Conservation (phyloP, 1,284 basidiomycete genomes). For the Apiotrichum mycotoxinovorans region DNA sequence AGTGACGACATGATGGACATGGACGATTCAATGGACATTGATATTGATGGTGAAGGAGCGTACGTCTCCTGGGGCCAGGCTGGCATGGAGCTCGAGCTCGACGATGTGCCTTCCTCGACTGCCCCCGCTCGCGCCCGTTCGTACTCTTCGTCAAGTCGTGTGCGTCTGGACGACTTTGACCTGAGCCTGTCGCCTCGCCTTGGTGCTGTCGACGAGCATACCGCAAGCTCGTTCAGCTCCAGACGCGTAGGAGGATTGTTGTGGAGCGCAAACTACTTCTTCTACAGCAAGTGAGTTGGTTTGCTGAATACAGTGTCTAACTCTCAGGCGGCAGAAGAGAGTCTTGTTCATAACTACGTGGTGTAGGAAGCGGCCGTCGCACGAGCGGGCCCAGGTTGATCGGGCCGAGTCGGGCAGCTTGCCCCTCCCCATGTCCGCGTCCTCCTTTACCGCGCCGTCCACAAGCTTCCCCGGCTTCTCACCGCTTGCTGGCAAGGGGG, state of each 20-base stretch:
- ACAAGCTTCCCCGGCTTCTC: constrained; percentile 13
- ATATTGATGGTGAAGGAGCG: constrained; percentile 37
- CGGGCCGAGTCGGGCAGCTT: constrained; percentile 20
- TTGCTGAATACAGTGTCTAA: background rate
- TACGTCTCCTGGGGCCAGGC: constrained; percentile 32
- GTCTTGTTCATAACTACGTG: constrained; percentile 90
- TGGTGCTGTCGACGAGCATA: constrained; percentile 42
- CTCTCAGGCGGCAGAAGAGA: constrained; percentile 63
- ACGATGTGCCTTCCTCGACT: constrained; percentile 20
- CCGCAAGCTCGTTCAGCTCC: constrained; percentile 38
- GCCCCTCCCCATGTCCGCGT: constrained; percentile 32
- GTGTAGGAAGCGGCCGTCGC: constrained; percentile 62
- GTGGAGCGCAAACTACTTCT: constrained; percentile 98
- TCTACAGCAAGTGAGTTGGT: constrained; percentile 75
- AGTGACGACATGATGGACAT: constrained; percentile 34
- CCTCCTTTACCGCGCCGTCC: constrained; percentile 29
- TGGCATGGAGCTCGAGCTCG: constrained; percentile 31
- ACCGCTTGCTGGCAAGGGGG: constrained; percentile 8
- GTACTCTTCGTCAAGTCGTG: constrained; percentile 5
- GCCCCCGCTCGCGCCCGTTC: background rate
- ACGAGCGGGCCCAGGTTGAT: constrained; percentile 17
- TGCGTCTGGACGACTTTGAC: constrained; percentile 56
- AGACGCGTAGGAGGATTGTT: constrained; percentile 70
- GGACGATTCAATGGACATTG: constrained; percentile 31
- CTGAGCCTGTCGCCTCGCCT: constrained; percentile 18